Base-by-base conservation (phyloP, 768 basidiomycete species). In the Suillus plorans region DNA sequence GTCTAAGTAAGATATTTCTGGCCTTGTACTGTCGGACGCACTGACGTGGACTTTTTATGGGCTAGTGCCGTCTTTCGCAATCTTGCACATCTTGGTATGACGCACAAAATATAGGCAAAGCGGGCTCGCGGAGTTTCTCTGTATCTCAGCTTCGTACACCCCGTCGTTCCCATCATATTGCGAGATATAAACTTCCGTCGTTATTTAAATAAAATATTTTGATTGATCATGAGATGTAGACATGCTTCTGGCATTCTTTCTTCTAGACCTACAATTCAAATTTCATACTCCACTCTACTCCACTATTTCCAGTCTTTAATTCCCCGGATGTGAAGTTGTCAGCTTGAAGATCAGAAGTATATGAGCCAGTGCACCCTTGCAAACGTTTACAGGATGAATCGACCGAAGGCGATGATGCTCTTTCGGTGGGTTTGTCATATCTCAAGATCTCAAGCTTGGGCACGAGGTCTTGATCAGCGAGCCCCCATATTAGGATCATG, bases 1-100 rank as follows among this genome's bases (percentile, higher is more conserved):
- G 16, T 73, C 41, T 73, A 67, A 41, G 53, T 13, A 13, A 12
- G 25, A 5, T 39, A 10, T 58, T 41, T 58, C 9, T 6, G 37
- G 6, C 9, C 10, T 41, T 39, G 39, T 10, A 25, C 31, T 20
- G 52, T 58, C 16, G 18, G 57, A 41, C 25, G 16, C 39, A 12
- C 5, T 53, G 10, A 20, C 12, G 5, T 20, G 5, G 28, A 34
- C 18, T 53, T 12, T 5, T 34, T 34, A 28, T 52, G 0, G 10
- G n/a, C 31, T 34, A 36, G 34, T n/a, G 1, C 3, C 28, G 31
- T 31, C 16, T 18, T 20, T 53, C 52, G 8, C 50, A 18, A 31
- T 53, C 5, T 31, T 52, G 18, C 14, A 20, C 5, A 34, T 55
- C 3, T 55, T 55, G 6, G 5, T 55, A n/a, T 36, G 12, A 36